Conservation (phyloP, 345 rosid genomes). For the thale cress (Arabidopsis thaliana) region DNA sequence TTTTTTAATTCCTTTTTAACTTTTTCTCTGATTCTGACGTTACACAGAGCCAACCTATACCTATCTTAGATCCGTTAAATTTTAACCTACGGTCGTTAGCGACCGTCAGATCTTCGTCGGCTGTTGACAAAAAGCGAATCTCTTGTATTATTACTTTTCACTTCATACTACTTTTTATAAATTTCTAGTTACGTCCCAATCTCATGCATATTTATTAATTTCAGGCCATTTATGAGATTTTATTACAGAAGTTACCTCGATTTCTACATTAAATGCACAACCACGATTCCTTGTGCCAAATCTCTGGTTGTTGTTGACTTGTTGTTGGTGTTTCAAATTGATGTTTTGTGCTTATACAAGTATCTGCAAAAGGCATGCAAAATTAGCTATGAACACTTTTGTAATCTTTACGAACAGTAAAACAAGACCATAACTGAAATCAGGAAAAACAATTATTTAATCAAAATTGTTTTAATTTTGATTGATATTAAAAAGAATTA, state of each 20-base stretch:
- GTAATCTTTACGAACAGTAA: not conserved
- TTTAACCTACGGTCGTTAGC: constrained; percentile 37
- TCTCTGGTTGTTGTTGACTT: constrained; percentile 8
- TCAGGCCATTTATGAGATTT: not conserved
- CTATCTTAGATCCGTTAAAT: constrained; percentile 33
- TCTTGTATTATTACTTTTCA: not conserved
- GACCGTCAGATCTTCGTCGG: constrained; percentile 61
- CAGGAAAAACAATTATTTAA: not conserved
- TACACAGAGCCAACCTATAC: constrained; percentile 14
- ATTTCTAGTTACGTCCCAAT: constrained; percentile 8
- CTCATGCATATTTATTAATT: not conserved
- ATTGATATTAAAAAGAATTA: too few relatives aligned
- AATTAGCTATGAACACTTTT: not conserved
- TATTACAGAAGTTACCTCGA: constrained; percentile 18
- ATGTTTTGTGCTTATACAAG: too few relatives aligned
- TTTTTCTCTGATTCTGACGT: constrained; percentile 11
- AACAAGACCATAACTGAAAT: not conserved
- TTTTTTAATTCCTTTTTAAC: constrained; percentile 2
- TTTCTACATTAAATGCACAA: constrained; percentile 18
- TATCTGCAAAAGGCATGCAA: not conserved
- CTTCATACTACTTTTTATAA: not conserved
- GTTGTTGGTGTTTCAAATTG: not conserved
- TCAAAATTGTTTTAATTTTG: too few relatives aligned
- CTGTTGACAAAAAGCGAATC: constrained; percentile 29
- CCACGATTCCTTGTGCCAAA: not conserved